Base-by-base conservation (phyloP, 768 basidiomycete species). In the Tremella mesenterica region DNA sequence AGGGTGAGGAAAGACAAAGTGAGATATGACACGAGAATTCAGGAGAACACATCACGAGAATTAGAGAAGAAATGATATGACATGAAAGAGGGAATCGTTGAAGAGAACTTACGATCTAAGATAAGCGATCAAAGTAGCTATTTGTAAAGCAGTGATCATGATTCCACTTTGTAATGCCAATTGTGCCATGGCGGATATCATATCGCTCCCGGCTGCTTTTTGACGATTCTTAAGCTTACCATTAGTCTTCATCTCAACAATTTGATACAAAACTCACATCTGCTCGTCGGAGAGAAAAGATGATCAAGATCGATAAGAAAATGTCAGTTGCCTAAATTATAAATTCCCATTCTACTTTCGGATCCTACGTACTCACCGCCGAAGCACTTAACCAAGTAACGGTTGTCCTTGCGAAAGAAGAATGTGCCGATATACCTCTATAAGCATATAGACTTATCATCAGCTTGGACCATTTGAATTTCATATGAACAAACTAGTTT, bases 131-230 rank as follows among this genome's bases (percentile, higher is more conserved):
- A 61, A 44, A 14, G 45, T 31, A 14, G 43, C 18, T 33, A 61
- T 43, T 39, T 61, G 60, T 12, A 61, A 33, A 10, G 34, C 21
- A 16, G 57, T 54, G 33, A 61, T 49, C 38, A 61, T 28, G 16
- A 53, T n/a, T 4, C 60, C 60, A 21, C 36, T 52, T 26, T 52
- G 52, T 21, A 53, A 43, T 3, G 53, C 53, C 16, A 61, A 9
- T 8, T 34, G 44, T 26, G 51, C 44, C 23, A 61, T 31, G 30
- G 56, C 25, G 2, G 41, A 28, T 48, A 45, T 41, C 53, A n/a
- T 48, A 16, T 14, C 14, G 38, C 38, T 23, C n/a, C 38, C 38
- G n/a, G 6, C 38, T n/a, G n/a, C n/a, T n/a, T n/a, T n/a, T 16
- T 41, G n/a, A 16, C 38, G 38, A 23, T 14, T 14, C 23, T 16